Evolutionary conservation across 2,329 filamentous ascomycete species (phyloP).

Genomic region (Ophioceras dolichostomum): DNA sequence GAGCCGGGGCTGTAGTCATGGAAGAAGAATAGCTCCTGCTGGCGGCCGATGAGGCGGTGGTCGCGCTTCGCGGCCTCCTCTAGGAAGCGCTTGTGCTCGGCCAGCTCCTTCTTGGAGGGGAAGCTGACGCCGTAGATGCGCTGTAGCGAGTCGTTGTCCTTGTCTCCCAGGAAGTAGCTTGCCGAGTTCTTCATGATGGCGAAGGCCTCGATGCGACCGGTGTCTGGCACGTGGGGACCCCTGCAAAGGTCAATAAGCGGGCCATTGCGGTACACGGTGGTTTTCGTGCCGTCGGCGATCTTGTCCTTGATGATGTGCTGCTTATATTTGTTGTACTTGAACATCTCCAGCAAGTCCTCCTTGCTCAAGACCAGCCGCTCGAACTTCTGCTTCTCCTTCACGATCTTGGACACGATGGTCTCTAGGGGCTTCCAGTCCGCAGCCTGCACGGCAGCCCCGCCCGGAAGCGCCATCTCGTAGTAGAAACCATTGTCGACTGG

Average conservation of each 20-base stretch:
- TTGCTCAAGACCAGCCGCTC: slow-evolving; percentile 83
- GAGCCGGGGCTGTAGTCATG: slow-evolving; percentile 87
- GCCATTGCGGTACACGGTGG: slow-evolving; percentile 89
- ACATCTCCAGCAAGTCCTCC: slow-evolving; percentile 88
- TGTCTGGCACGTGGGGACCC: slow-evolving; percentile 89
- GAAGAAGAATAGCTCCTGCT: slow-evolving; percentile 98
- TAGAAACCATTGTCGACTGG: slow-evolving; percentile 89
- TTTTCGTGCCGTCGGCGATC: slow-evolving; percentile 76
- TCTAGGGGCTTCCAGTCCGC: slow-evolving; percentile 79
- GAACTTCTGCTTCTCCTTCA: slow-evolving; percentile 95
- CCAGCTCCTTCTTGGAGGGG: slow-evolving; percentile 90
- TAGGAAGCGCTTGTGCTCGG: slow-evolving; percentile 86
- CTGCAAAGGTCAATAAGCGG: slow-evolving; percentile 91
- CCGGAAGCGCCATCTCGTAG: slow-evolving; percentile 85
- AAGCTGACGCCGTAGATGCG: slow-evolving; percentile 93
- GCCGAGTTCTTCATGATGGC: slow-evolving; percentile 65
- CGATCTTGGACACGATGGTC: slow-evolving; percentile 65
- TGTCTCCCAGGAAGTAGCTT: slow-evolving; percentile 85
- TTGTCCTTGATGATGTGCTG: slow-evolving; percentile 93
- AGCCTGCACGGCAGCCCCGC: slow-evolving; percentile 56
- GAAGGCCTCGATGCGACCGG: slow-evolving; percentile 87
- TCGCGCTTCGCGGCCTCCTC: slow-evolving; percentile 98
- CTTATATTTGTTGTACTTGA: slow-evolving; percentile 97
- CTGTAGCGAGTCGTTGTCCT: slow-evolving; percentile 88
- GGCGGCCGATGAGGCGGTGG: slow-evolving; percentile 83